Percentiles rank a stretch among this genome's conserved stretches.
These are phyloP conservation scores for Geotrichum phurueaensis DNA, from an alignment of 1,139 yeast species.

Conservation along the genomic window DNA sequence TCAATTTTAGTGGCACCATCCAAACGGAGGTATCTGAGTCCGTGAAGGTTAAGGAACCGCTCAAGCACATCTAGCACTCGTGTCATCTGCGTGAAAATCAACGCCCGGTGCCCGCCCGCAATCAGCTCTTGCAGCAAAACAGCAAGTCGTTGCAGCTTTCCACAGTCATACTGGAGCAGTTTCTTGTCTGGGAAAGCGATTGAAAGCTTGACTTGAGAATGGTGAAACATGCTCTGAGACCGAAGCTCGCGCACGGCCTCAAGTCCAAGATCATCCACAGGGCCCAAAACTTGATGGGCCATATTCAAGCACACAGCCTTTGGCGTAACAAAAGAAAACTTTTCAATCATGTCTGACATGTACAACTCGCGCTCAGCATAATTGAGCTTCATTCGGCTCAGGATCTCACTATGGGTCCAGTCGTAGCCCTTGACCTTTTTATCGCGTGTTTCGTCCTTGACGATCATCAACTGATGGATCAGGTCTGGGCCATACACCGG, in stretches of 20 bases:
- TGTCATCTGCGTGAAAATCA: conserved; percentile 98
- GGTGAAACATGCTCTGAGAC: conserved; percentile 57
- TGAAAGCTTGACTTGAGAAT: conserved; percentile 76
- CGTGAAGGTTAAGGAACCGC: conserved; percentile 89
- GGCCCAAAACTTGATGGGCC: conserved; percentile 50
- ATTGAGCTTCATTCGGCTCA: conserved; percentile 38
- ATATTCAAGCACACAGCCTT: conserved; percentile 73
- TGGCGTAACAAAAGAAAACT: conserved; percentile 85
- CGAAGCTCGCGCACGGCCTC: conserved; percentile 8
- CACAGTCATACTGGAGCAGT: conserved; percentile 90
- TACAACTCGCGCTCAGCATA: conserved; percentile 42
- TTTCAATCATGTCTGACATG: conserved; percentile 54
- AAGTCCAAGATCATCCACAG: conserved; percentile 38
- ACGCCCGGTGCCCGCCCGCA: conserved; percentile 84
- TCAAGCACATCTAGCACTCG: conserved; percentile 90
- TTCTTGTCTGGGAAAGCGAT: conserved; percentile 96
- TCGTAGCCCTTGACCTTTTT: conserved; percentile 20
- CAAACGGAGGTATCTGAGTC: conserved; percentile 86
- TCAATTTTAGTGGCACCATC: conserved; percentile 98
- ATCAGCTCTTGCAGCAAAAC: conserved; percentile 66
- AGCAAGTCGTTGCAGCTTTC: conserved; percentile 85
- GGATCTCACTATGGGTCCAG: conserved; percentile 25
- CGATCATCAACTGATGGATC: conserved; percentile 17
- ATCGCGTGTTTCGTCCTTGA: conserved; percentile 1
- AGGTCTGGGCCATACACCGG: conserved; percentile 35